Evolutionary conservation across 1,139 yeast genomes (phyloP).

Genomic region (Blastobotrys aristatus): DNA sequence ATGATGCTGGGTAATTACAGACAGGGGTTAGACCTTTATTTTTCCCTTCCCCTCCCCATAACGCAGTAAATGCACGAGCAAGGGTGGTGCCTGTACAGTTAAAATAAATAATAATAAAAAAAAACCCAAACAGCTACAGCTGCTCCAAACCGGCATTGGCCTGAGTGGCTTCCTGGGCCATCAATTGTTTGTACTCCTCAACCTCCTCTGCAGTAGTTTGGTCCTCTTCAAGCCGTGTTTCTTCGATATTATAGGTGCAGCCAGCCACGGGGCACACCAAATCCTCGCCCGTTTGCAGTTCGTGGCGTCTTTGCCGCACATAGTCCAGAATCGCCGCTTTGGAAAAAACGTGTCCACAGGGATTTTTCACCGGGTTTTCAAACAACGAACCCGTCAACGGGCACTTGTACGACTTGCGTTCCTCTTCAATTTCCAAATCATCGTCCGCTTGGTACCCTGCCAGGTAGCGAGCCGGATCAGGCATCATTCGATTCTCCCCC

Average conservation of each 20-base stretch:
- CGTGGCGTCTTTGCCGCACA: neutral
- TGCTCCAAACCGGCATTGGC: conserved; percentile 6
- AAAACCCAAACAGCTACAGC: too few relatives aligned
- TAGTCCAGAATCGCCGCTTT: conserved; percentile 20
- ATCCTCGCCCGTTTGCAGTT: neutral
- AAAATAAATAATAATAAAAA: too few relatives aligned
- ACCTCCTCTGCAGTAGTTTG: neutral
- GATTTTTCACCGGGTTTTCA: conserved; percentile 27
- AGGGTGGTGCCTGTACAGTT: too few relatives aligned
- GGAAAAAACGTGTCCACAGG: conserved; percentile 28
- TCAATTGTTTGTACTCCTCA: neutral
- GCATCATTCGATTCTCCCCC: conserved; percentile 23
- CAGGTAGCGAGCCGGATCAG: conserved; percentile 23
- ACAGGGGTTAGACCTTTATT: too few relatives aligned
- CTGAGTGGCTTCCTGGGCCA: neutral
- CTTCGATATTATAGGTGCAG: neutral
- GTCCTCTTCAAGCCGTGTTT: neutral
- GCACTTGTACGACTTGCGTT: conserved; percentile 27
- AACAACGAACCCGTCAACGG: conserved; percentile 27
- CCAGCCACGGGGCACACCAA: conserved; percentile 9
- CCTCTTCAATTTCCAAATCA: conserved; percentile 26
- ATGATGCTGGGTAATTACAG: too few relatives aligned
- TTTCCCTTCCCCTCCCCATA: too few relatives aligned
- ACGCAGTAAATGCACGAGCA: too few relatives aligned
- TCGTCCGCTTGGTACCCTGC: conserved; percentile 26